A percentile compares a stretch with the other conserved stretches of the same genome.
These are phyloP conservation scores for Ophiobolus disseminans DNA, from an alignment of 2,329 filamentous ascomycete species.

Conservation along the genomic window DNA sequence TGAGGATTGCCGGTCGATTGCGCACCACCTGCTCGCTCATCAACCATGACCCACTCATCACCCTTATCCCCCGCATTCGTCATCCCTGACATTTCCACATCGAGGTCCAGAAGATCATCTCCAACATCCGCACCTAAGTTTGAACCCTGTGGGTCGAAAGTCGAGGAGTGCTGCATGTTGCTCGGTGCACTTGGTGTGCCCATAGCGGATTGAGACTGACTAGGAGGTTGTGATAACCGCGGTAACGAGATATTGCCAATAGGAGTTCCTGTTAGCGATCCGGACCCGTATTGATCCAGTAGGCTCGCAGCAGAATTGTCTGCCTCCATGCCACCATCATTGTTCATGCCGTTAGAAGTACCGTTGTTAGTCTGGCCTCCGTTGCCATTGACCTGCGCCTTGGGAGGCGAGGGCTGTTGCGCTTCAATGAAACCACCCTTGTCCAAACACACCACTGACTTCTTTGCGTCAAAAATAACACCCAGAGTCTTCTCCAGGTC, in stretches of 20 bases:
- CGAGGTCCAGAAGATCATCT: constrained; percentile 50
- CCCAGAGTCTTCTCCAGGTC: constrained; percentile 76
- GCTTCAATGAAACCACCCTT: constrained; percentile 76
- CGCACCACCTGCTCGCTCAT: constrained; percentile 28
- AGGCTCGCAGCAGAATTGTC: constrained; percentile 62
- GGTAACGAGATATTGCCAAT: constrained; percentile 67
- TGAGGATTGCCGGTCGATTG: constrained; percentile 25
- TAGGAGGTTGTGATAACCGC: constrained; percentile 58
- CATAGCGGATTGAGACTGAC: constrained; percentile 65
- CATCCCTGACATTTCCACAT: constrained; percentile 66
- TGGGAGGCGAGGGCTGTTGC: constrained; percentile 41
- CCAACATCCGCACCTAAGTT: constrained; percentile 34
- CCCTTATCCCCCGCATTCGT: constrained; percentile 46
- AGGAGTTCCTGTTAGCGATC: constrained; percentile 66
- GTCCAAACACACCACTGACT: constrained; percentile 73
- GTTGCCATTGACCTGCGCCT: constrained; percentile 40
- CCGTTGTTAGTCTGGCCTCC: constrained; percentile 39
- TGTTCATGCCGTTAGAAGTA: constrained; percentile 39
- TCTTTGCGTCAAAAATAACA: constrained; percentile 69
- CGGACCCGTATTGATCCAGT: constrained; percentile 73
- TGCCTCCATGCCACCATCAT: constrained; percentile 40
- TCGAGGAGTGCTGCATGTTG: constrained; percentile 28
- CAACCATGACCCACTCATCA: constrained; percentile 49
- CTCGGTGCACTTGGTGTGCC: constrained; percentile 59
- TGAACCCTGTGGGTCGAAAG: constrained; percentile 34